Conservation (phyloP, 176 grass and related monocot genomes). For the Zoysia japonica region DNA sequence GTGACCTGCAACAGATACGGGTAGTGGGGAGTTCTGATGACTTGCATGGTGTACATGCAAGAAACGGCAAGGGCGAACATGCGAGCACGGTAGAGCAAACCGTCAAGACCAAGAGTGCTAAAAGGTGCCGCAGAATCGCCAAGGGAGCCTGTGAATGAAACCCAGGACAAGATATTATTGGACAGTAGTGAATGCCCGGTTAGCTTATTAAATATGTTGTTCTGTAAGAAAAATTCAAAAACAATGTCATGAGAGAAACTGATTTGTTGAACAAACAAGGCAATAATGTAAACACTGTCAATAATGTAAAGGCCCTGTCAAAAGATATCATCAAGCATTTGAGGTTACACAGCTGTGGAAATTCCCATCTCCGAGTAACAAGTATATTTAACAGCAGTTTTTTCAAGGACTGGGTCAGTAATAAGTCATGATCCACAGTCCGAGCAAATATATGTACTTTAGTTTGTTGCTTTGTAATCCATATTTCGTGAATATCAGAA, state of each 20-base stretch:
- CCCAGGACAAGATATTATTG: slow-evolving; percentile 20
- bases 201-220: too few relatives aligned
- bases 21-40: slow-evolving; percentile 39
- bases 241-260: too few relatives aligned
- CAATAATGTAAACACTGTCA: not conserved
- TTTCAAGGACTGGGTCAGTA: not conserved
- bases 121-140: slow-evolving; percentile 30
- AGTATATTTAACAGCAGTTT: not conserved
- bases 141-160: slow-evolving; percentile 35
- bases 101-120: slow-evolving; percentile 21
- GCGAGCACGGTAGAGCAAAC: slow-evolving; percentile 13
- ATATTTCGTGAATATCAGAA: slow-evolving; percentile 9
- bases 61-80: slow-evolving; percentile 21
- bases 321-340: not conserved
- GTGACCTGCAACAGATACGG: slow-evolving; percentile 42
- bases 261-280: too few relatives aligned
- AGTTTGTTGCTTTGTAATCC: not conserved
- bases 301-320: not conserved
- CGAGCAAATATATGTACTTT: not conserved
- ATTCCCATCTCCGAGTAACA: not conserved
- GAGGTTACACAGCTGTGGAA: not conserved
- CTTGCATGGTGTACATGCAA: slow-evolving; percentile 27
- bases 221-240: too few relatives aligned
- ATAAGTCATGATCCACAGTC: not conserved
- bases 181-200: not conserved